phyloP scores from a whole-genome alignment of 352 stramenopile species.

The Blastocystis hominis region DNA sequence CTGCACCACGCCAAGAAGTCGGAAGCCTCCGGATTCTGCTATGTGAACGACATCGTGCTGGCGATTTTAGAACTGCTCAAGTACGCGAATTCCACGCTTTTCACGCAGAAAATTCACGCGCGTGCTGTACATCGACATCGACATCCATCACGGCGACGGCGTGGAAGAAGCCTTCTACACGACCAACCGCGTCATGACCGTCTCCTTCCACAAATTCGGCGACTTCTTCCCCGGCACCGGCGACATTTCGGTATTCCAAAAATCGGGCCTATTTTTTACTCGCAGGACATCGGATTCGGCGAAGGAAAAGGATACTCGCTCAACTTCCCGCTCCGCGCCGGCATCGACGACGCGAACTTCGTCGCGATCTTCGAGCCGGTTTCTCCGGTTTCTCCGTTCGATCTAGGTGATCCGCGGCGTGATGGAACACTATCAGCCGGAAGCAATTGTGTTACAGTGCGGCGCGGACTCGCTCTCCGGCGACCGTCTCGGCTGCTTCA shows the following conservation, averaged over 20 bases:
- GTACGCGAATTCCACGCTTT: conserved; percentile 59
- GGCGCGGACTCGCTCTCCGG: conserved; percentile 93
- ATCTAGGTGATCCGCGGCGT: conserved; percentile 82
- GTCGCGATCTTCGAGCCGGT: conserved; percentile 69
- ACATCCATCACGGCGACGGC: conserved; percentile 96
- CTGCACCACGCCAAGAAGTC: conserved; percentile 96
- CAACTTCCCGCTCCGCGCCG: conserved; percentile 92
- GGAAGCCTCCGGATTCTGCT: conserved; percentile 95
- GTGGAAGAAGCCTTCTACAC: conserved; percentile 99
- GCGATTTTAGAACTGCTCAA: conserved; percentile 96
- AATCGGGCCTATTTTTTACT: conserved; percentile 58
- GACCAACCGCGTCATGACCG: conserved; percentile 95
- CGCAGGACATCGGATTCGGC: conserved; percentile 71
- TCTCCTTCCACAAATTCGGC: conserved; percentile 96
- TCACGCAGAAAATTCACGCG: conserved; percentile 72
- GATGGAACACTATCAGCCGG: conserved; percentile 86
- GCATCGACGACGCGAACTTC: conserved; percentile 94
- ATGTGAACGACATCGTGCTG: conserved; percentile 97
- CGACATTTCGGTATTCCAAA: conserved; percentile 57
- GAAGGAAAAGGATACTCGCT: conserved; percentile 93
- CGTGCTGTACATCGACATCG: conserved; percentile 98
- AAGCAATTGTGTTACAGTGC: conserved; percentile 92
- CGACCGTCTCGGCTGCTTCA: conserved; percentile 93
- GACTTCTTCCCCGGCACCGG: conserved; percentile 95
- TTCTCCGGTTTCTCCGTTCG: background rate